Evolutionary conservation across 2,329 filamentous ascomycete genomes (phyloP).

Genomic region (Colletotrichum orchidophilum): DNA sequence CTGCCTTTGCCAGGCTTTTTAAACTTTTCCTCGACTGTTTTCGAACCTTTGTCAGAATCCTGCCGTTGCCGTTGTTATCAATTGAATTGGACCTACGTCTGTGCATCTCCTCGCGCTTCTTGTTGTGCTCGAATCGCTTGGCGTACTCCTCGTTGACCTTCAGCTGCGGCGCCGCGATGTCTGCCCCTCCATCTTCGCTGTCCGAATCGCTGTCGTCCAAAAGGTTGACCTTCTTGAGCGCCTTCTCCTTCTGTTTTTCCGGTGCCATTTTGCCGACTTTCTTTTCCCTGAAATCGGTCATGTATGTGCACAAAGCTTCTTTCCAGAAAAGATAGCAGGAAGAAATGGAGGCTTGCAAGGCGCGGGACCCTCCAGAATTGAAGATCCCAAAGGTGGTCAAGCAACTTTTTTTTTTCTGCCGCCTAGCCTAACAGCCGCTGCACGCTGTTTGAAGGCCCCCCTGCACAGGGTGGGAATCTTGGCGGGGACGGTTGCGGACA

Average conservation of each 20-base stretch:
- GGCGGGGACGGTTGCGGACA: constrained; percentile 30
- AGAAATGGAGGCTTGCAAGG: background rate
- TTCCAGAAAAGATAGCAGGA: background rate
- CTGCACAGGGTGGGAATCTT: constrained; percentile 28
- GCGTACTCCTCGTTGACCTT: constrained; percentile 94
- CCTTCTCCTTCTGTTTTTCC: constrained; percentile 20
- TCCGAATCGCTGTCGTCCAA: constrained; percentile 67
- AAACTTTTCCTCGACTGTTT: constrained; percentile 89
- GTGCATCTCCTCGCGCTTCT: constrained; percentile 90
- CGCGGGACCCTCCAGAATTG: constrained; percentile 11
- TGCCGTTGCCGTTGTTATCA: background rate
- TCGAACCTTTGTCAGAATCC: background rate
- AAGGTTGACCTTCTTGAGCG: constrained; percentile 56
- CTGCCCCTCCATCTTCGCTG: constrained; percentile 52
- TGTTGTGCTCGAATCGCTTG: constrained; percentile 92
- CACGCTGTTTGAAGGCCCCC: constrained; percentile 15
- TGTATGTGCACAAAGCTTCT: background rate
- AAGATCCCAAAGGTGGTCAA: constrained; percentile 23
- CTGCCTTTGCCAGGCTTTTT: constrained; percentile 56
- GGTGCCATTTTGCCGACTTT: constrained; percentile 15
- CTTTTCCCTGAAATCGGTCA: background rate
- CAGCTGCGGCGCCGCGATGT: constrained; percentile 56
- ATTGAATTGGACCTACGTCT: constrained; percentile 58
- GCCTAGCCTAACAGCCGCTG: constrained; percentile 3
- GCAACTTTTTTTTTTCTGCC: constrained; percentile 35